These are phyloP conservation scores for Sordariomycetes sp. DNA, from an alignment of 2,329 filamentous ascomycete genomes.

Conservation along the genomic window DNA sequence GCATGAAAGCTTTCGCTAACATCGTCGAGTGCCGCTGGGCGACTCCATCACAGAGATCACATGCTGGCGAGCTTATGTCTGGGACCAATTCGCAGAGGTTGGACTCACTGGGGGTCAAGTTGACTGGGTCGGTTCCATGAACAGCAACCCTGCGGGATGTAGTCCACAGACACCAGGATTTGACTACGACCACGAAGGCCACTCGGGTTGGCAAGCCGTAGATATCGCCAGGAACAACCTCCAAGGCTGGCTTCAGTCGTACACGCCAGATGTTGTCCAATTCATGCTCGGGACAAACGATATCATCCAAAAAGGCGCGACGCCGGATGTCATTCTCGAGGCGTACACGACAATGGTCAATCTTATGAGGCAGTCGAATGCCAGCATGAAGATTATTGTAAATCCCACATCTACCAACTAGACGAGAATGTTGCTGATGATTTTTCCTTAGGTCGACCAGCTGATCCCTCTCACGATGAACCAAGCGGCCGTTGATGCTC, in stretches of 20 bases:
- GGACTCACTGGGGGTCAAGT: conserved; percentile 22
- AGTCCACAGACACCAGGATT: conserved; percentile 18
- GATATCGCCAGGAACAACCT: conserved; percentile 32
- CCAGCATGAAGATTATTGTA: conserved; percentile 30
- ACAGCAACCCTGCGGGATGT: conserved; percentile 26
- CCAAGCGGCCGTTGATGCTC: conserved; percentile 15
- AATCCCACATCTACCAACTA: conserved; percentile 4
- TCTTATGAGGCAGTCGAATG: conserved; percentile 24
- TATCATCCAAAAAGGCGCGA: conserved; percentile 18
- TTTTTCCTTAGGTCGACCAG: conserved; percentile 22
- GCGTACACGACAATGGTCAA: conserved; percentile 29
- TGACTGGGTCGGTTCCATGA: conserved; percentile 31
- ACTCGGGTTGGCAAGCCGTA: conserved; percentile 31
- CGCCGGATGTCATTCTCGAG: conserved; percentile 22
- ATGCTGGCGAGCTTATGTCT: conserved; percentile 32
- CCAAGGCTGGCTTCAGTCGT: conserved; percentile 23
- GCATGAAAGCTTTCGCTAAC: conserved; percentile 14
- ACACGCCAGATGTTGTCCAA: conserved; percentile 30
- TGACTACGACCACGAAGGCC: conserved; percentile 32
- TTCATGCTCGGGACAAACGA: conserved; percentile 39
- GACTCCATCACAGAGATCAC: conserved; percentile 36
- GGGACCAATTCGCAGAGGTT: conserved; percentile 25
- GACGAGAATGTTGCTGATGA: not conserved
- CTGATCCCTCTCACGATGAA: conserved; percentile 26
- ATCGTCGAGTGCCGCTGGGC: conserved; percentile 33